Evolutionary conservation across 345 rosid genomes (phyloP).

Genomic region (Odontarrhena argentea): DNA sequence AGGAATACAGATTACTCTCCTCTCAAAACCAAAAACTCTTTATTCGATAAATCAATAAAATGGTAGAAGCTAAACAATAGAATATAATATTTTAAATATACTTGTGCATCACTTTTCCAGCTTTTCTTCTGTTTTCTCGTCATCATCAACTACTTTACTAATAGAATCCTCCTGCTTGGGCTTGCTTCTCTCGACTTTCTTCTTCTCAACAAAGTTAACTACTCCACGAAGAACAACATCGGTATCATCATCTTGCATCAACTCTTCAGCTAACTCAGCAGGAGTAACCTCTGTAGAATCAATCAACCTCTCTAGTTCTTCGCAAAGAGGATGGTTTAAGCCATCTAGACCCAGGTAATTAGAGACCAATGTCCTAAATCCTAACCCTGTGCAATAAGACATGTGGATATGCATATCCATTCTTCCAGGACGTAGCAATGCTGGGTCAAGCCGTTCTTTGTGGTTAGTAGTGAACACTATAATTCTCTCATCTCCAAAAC

Average conservation of each 20-base stretch:
- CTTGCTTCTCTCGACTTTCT: slow-evolving; percentile 34
- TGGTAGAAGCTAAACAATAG: too few relatives aligned
- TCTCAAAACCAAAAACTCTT: too few relatives aligned
- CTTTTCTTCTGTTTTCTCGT: slow-evolving; percentile 1
- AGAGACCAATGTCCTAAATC: slow-evolving; percentile 47
- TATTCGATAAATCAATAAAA: too few relatives aligned
- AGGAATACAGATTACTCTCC: too few relatives aligned
- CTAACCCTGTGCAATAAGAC: slow-evolving; percentile 47
- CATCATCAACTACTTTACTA: slow-evolving; percentile 22
- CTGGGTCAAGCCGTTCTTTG: slow-evolving; percentile 42
- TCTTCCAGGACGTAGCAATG: slow-evolving; percentile 45
- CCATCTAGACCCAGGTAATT: slow-evolving; percentile 45
- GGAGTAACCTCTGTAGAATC: slow-evolving; percentile 46
- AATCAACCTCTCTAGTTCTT: slow-evolving; percentile 43
- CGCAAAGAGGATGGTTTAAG: slow-evolving; percentile 34
- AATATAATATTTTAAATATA: too few relatives aligned
- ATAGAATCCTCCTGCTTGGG: slow-evolving; percentile 13
- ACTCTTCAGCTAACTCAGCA: slow-evolving; percentile 53
- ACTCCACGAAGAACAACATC: slow-evolving; percentile 45
- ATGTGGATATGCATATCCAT: slow-evolving; percentile 55
- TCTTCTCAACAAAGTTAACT: slow-evolving; percentile 45
- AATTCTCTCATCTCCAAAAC: slow-evolving; percentile 46
- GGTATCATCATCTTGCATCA: slow-evolving; percentile 50
- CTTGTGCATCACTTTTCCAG: too few relatives aligned
- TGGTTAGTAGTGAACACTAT: slow-evolving; percentile 45